A percentile compares a stretch with the other conserved stretches of the same genome.
phyloP scores from a whole-genome alignment of 23 red algal species.

The Agarophyton chilense region DNA sequence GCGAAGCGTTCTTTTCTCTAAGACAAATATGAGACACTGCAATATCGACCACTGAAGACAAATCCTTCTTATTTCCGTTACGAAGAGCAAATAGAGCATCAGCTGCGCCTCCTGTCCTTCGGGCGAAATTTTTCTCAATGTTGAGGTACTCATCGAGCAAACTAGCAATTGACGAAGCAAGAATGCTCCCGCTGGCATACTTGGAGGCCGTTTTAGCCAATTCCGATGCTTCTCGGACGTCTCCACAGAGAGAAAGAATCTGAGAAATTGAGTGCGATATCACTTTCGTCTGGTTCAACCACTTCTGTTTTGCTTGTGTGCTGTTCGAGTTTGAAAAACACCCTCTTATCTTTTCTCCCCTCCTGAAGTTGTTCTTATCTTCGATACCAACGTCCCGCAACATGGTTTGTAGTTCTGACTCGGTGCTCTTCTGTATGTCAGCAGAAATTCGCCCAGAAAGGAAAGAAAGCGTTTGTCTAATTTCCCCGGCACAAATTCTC shows the following conservation, averaged over 20 bases:
- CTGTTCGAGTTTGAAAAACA: constrained; percentile 7
- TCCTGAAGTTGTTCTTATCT: constrained; percentile 1
- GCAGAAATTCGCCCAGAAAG: constrained; percentile 75
- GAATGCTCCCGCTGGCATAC: constrained; percentile 55
- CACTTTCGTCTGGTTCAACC: constrained; percentile 14
- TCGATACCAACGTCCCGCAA: constrained; percentile 3
- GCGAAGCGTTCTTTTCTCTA: constrained; percentile 75
- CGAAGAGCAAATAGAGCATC: constrained; percentile 93
- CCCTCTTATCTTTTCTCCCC: constrained; percentile 18
- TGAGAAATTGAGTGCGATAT: constrained; percentile 16
- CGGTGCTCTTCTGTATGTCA: constrained; percentile 5
- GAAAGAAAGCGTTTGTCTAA: constrained; percentile 81
- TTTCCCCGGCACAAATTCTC: constrained; percentile 74
- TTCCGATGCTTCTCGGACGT: constrained; percentile 37
- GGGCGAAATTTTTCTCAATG: constrained; percentile 89
- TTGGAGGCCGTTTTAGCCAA: constrained; percentile 23
- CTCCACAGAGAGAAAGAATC: constrained; percentile 26
- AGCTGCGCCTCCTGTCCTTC: constrained; percentile 43
- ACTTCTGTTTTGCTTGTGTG: constrained; percentile 29
- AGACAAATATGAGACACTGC: constrained; percentile 86
- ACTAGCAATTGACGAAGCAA: constrained; percentile 38
- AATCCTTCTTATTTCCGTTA: constrained; percentile 78
- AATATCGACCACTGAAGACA: constrained; percentile 85
- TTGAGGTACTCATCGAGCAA: constrained; percentile 88
- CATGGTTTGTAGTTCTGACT: constrained; percentile 44